A percentile compares a stretch with the other conserved stretches of the same genome.
These are phyloP conservation scores for Pseudogymnoascus sp. DNA, from an alignment of 2,329 filamentous ascomycete genomes.

Conservation along the genomic window DNA sequence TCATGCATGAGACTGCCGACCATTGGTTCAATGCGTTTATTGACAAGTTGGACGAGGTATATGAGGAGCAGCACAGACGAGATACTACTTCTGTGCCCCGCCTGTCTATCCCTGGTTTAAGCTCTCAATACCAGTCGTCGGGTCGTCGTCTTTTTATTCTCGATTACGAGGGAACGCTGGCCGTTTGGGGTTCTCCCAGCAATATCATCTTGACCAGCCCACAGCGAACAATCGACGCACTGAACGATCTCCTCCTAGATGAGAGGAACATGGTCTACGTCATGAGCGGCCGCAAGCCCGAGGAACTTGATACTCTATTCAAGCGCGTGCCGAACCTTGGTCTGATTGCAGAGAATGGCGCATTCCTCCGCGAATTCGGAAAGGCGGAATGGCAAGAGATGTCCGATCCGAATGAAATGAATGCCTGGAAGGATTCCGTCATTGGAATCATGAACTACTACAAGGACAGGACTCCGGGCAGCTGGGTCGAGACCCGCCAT, in stretches of 20 bases:
- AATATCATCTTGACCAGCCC: slow-evolving; percentile 81
- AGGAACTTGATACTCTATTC: slow-evolving; percentile 83
- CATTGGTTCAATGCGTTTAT: slow-evolving; percentile 78
- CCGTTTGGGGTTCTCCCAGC: slow-evolving; percentile 75
- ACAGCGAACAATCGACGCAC: slow-evolving; percentile 67
- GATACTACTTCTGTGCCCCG: slow-evolving; percentile 82
- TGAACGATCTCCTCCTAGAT: slow-evolving; percentile 75
- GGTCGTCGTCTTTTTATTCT: slow-evolving; percentile 73
- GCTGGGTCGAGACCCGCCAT: slow-evolving; percentile 81
- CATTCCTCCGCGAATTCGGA: slow-evolving; percentile 69
- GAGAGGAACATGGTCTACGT: slow-evolving; percentile 81
- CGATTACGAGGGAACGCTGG: slow-evolving; percentile 88
- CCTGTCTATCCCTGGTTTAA: slow-evolving; percentile 58
- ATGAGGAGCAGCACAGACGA: slow-evolving; percentile 75
- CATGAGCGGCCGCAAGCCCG: slow-evolving; percentile 81
- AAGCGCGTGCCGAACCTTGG: slow-evolving; percentile 74
- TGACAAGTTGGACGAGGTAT: slow-evolving; percentile 61
- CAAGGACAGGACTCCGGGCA: slow-evolving; percentile 78
- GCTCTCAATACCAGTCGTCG: slow-evolving; percentile 56
- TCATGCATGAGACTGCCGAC: slow-evolving; percentile 72
- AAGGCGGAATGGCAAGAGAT: slow-evolving; percentile 67
- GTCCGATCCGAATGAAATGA: slow-evolving; percentile 60
- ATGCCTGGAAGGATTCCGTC: slow-evolving; percentile 76
- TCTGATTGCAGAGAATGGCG: slow-evolving; percentile 89
- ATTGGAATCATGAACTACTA: slow-evolving; percentile 81